phyloP scores from a whole-genome alignment of 2,329 filamentous ascomycete species.

The Sarocladium strictum region DNA sequence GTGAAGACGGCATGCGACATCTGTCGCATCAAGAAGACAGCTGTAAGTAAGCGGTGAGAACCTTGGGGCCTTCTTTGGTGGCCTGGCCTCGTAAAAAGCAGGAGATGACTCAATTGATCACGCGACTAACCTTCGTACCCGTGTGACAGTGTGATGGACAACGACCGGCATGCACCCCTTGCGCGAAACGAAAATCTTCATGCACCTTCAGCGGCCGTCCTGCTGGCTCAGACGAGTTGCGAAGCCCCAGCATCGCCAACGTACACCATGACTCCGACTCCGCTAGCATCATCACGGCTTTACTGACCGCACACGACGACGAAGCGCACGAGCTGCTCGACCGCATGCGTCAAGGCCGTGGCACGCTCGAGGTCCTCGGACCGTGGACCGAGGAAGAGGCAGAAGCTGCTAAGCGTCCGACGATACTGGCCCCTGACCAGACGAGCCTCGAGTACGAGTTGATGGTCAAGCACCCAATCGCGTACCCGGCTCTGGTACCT shows the following conservation, averaged over 20 bases:
- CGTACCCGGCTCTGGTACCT: slow-evolving; percentile 10
- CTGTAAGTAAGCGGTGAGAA: too few species aligned
- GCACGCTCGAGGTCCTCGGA: background rate
- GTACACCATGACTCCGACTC: background rate
- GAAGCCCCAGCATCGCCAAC: background rate
- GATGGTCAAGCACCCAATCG: slow-evolving; percentile 11
- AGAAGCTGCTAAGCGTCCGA: background rate
- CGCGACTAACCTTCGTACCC: too few species aligned
- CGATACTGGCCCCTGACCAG: slow-evolving; percentile 11
- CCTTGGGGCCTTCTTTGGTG: too few species aligned
- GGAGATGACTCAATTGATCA: too few species aligned
- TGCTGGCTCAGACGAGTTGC: slow-evolving; percentile 5
- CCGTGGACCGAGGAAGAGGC: slow-evolving; percentile 2
- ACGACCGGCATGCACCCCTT: slow-evolving; percentile 11
- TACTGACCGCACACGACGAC: slow-evolving; percentile 6
- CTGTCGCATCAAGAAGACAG: slow-evolving; percentile 12
- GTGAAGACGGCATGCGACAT: slow-evolving; percentile 13
- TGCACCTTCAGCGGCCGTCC: slow-evolving; percentile 11
- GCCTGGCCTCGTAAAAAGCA: too few species aligned
- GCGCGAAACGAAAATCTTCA: slow-evolving; percentile 6
- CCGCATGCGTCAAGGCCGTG: slow-evolving; percentile 3
- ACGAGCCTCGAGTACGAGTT: slow-evolving; percentile 12
- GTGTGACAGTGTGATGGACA: slow-evolving; percentile 13
- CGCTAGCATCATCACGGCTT: background rate
- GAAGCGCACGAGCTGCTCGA: slow-evolving; percentile 9